Conservation (phyloP, 2,329 filamentous ascomycete genomes). For the Akanthomyces muscarius region DNA sequence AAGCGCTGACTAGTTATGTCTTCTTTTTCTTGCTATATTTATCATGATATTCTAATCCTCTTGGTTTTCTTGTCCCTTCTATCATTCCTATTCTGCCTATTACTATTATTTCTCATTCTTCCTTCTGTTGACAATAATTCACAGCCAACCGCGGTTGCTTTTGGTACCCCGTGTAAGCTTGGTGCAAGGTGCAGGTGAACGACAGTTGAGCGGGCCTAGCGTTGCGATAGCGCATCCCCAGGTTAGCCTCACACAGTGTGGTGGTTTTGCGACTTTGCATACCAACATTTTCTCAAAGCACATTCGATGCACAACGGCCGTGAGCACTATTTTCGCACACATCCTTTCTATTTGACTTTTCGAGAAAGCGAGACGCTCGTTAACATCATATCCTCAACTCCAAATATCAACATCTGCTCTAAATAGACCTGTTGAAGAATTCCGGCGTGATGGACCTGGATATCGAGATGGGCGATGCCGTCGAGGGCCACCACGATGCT, state of each 20-base stretch:
- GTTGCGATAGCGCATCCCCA: not conserved
- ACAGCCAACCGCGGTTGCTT: no score
- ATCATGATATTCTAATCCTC: no score
- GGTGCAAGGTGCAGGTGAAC: not conserved
- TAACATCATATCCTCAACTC: not conserved
- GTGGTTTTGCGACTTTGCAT: not conserved
- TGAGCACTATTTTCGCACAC: not conserved
- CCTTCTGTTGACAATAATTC: no score
- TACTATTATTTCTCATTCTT: no score
- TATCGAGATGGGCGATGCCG: conserved; percentile 67
- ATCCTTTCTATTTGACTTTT: not conserved
- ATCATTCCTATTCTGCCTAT: no score
- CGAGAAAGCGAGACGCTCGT: not conserved
- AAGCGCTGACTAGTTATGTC: no score
- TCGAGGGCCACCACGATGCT: conserved; percentile 32
- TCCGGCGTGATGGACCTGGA: conserved; percentile 59
- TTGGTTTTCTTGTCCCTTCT: no score
- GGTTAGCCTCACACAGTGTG: not conserved
- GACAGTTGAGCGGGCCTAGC: conserved; percentile 4
- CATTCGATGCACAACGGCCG: not conserved
- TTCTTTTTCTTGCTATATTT: no score
- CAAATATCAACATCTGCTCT: not conserved
- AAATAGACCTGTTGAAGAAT: not conserved
- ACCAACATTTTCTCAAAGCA: not conserved
- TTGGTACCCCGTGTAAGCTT: no score